phyloP scores from a whole-genome alignment of 2,329 filamentous ascomycete genomes.

The Fusarium solani-melongenae region DNA sequence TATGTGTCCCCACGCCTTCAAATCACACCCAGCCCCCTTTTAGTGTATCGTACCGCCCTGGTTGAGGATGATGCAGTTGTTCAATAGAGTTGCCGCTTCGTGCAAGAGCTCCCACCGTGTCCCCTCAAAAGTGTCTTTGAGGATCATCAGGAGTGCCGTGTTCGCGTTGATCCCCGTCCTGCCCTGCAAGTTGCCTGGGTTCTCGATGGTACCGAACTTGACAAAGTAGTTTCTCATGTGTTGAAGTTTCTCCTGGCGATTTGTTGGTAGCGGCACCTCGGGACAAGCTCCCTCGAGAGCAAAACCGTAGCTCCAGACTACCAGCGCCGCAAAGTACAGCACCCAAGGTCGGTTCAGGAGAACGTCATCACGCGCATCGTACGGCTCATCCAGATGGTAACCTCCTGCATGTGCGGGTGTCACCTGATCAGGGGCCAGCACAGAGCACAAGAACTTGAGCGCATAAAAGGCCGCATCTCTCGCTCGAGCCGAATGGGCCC shows the following conservation, averaged over 20 bases:
- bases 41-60: constrained; percentile 45
- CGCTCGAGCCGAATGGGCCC: constrained; percentile 89
- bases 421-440: constrained; percentile 70
- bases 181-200: constrained; percentile 80
- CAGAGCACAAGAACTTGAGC: constrained; percentile 86
- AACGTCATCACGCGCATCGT: constrained; percentile 88
- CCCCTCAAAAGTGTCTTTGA: constrained; percentile 83
- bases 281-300: constrained; percentile 84
- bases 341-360: constrained; percentile 95
- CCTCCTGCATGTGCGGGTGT: constrained; percentile 51
- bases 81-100: constrained; percentile 83
- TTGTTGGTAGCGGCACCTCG: constrained; percentile 62
- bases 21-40: not conserved
- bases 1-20: constrained; percentile 4
- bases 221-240: constrained; percentile 85
- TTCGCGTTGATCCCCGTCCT: constrained; percentile 85
- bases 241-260: constrained; percentile 72
- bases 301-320: constrained; percentile 96
- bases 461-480: constrained; percentile 94
- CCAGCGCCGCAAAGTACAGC: constrained; percentile 89
- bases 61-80: constrained; percentile 76
- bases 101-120: constrained; percentile 93
- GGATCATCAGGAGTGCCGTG: constrained; percentile 81
- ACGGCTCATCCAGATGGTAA: constrained; percentile 63
- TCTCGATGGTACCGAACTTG: constrained; percentile 75